These are phyloP conservation scores for Hydnum rufescens DNA, from an alignment of 768 basidiomycete species.

Conservation along the genomic window DNA sequence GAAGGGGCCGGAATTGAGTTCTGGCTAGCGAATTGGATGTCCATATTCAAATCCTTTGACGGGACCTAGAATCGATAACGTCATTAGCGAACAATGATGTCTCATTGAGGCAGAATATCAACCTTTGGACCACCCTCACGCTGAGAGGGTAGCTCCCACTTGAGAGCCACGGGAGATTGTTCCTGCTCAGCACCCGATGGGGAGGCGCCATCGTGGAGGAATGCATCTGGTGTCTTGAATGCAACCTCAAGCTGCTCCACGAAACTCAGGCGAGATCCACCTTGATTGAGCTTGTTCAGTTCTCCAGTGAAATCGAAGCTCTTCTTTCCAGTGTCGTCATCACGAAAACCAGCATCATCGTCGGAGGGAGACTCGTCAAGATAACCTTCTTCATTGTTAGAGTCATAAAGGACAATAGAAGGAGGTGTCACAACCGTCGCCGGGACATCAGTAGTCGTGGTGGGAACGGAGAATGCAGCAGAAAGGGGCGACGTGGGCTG, in stretches of 20 bases:
- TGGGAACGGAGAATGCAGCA: not conserved
- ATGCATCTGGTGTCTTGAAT: constrained; percentile 38
- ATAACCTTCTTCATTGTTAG: too few species aligned
- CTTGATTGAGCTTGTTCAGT: constrained; percentile 45
- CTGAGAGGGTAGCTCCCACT: not conserved
- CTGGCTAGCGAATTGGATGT: not conserved
- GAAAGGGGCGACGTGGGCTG: not conserved
- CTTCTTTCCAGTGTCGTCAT: constrained; percentile 46
- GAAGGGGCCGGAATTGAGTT: not conserved
- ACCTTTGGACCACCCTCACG: not conserved
- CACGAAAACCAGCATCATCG: constrained; percentile 18
- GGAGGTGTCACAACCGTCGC: not conserved
- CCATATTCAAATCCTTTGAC: not conserved
- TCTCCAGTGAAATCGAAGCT: constrained; percentile 77
- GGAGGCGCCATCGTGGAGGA: not conserved
- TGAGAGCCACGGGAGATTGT: not conserved
- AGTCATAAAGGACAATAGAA: not conserved
- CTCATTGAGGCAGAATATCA: too few species aligned
- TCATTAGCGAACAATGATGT: too few species aligned
- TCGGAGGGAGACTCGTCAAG: not conserved
- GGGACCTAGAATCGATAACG: not conserved
- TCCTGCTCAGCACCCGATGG: not conserved
- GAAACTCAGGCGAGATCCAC: constrained; percentile 48
- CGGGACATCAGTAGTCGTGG: not conserved
- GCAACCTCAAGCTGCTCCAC: constrained; percentile 67